Base-by-base conservation (phyloP, 2,329 filamentous ascomycete species). In the Xylaria sp. region DNA sequence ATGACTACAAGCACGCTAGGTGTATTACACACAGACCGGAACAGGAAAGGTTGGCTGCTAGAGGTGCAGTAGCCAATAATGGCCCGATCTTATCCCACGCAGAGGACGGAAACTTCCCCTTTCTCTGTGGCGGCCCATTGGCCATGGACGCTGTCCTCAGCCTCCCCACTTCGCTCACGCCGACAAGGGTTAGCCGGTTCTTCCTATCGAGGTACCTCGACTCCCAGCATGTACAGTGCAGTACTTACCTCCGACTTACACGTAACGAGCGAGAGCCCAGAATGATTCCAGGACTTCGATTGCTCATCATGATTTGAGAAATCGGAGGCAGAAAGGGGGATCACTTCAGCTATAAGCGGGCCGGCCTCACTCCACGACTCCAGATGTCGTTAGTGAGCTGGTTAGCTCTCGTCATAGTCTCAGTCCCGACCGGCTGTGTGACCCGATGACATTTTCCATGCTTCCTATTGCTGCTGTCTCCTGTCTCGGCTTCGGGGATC, bases 271-370 rank as follows among this genome's bases (percentile, higher is more conserved):
- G 40, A 54, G 25, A 17, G 42, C 33, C 50, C 23, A 33, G 21
- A 63, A 57, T 43, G 57, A 60, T 64, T 64, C 57, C 61, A 64
- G 57, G 61, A 63, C 50, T 42, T 64, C 57, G 33, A 60, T 49
- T n/a, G 51, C 47, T 57, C 43, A 25, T 56, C 38, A 51, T 61
- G 61, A 64, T 64, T 64, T 64, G 61, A 40, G 61, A 64, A 57
- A 37, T 45, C 31, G 50, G 50, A 61, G 12, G 49, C 42, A 50
- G 47, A 53, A 57, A 57, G 42, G 57, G 51, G 52, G 2, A 51
- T 43, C 52, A 46, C 43, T 57, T 52, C 21, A 33, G 15, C 25
- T 17, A 49, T 57, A 28, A 50, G 28, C 51, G 38, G 37, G 28
- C 49, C 42, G 6, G 8, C 23, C 19, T 31, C 28, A 21, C 21